Evolutionary conservation across 345 rosid species (phyloP).

Genomic region (Capsella bursapastoris): DNA sequence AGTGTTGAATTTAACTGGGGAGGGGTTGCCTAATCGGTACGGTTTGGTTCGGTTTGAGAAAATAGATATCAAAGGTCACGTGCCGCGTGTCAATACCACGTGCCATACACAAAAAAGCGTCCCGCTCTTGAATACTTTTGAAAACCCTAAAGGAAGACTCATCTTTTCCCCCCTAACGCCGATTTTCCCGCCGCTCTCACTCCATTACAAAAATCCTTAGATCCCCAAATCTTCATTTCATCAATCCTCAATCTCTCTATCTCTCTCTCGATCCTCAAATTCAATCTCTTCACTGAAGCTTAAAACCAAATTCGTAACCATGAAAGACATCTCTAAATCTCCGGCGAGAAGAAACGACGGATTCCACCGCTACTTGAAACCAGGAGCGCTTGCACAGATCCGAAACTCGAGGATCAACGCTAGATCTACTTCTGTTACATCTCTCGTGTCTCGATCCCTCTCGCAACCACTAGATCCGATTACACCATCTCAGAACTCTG

Average conservation of each 20-base stretch:
- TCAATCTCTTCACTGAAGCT: background rate
- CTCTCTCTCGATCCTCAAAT: background rate
- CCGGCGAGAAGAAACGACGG: conserved; percentile 45
- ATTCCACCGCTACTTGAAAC: conserved; percentile 59
- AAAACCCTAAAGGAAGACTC: conserved; percentile 36
- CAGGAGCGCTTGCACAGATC: conserved; percentile 70
- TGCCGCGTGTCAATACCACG: conserved; percentile 14
- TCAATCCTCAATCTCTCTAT: background rate
- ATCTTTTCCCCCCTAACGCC: conserved; percentile 28
- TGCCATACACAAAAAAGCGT: background rate
- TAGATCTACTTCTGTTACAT: conserved; percentile 45
- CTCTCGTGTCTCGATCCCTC: conserved; percentile 19
- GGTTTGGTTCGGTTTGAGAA: no score
- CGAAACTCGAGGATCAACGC: conserved; percentile 61
- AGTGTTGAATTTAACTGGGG: background rate
- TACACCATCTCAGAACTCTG: conserved; percentile 13
- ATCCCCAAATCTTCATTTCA: background rate
- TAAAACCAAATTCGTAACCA: background rate
- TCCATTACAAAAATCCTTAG: conserved; percentile 32
- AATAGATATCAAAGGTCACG: background rate
- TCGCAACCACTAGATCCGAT: conserved; percentile 14
- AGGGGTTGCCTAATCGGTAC: no score
- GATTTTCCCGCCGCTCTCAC: conserved; percentile 53
- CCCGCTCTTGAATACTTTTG: conserved; percentile 39
- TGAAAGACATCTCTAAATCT: conserved; percentile 52